Base-by-base conservation (phyloP, 345 rosid species). In the Salix koriyanagi region DNA sequence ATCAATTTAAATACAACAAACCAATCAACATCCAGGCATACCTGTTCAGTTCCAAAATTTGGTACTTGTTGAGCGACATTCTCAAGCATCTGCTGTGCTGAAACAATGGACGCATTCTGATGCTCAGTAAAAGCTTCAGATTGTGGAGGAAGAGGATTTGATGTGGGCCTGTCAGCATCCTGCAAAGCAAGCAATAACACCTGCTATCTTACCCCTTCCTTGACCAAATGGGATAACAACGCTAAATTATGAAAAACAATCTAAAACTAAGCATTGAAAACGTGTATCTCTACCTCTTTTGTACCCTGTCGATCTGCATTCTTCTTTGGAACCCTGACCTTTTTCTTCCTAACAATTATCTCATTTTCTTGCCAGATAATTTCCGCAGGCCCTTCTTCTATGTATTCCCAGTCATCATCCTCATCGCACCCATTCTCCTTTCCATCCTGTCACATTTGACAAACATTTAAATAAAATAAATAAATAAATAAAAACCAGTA, bases 11-110 rank as follows among this genome's bases (percentile, higher is more conserved):
- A 4, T 39, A 73, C 5, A 14, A 71, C 5, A 19, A 10, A 26
- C 61, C 7, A n/a, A 58, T 28, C 21, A 23, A 70, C 12, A 34
- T 65, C 52, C 44, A 65, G 36, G 62, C 56, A 39, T 56, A 91
- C 99, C 94, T 86, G 97, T 83, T 95, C 98, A 79, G 98, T 95
- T 76, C 99, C 98, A 84, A 95, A 95, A 80, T 90, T 91, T 28
- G 97, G 98, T 70, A 91, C 91, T 87, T 96, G 90, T 72, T 85
- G 92, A 82, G 97, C 91, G 69, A 90, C 97, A 89, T 78, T 86
- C 73, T 91, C 90, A 76, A 90, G 82, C 76, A 89, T 75, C 86
- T 87, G 87, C 61, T 92, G 94, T 25, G 96, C 91, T 75, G 95
- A 91, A 58, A 69, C 28, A 48, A 26, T 46, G n/a, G 84, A 67